Conservation (phyloP, 108 stramenopile genomes). For the Stephanodiscus triporus region DNA sequence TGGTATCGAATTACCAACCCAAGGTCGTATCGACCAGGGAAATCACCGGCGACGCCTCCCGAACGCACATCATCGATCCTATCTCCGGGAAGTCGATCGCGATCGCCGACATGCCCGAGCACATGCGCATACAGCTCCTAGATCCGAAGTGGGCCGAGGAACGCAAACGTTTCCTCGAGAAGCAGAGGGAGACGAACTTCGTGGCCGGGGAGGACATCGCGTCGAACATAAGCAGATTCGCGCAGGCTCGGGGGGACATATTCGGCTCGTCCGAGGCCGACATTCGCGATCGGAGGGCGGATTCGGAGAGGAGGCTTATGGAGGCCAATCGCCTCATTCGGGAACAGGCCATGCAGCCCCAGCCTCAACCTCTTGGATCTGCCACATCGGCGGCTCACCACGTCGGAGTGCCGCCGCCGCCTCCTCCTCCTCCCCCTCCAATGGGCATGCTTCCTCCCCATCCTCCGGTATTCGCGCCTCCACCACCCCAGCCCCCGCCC, state of each 20-base stretch:
- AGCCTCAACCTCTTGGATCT: constrained; percentile 12
- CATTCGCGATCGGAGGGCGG: constrained; percentile 42
- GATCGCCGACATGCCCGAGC: constrained; percentile 89
- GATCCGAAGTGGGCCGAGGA: constrained; percentile 98
- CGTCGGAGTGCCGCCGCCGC: constrained; percentile 18
- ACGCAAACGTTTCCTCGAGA: constrained; percentile 83
- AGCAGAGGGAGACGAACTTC: constrained; percentile 93
- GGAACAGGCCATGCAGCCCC: constrained; percentile 51
- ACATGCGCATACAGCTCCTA: constrained; percentile 97
- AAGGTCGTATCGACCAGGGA: constrained; percentile 83
- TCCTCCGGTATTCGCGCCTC: constrained; percentile 4
- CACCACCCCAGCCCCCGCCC: constrained; percentile 23
- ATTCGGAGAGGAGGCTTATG: constrained; percentile 58
- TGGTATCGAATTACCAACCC: constrained; percentile 91
- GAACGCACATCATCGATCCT: constrained; percentile 89
- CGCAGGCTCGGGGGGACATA: constrained; percentile 55
- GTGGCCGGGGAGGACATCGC: constrained; percentile 92
- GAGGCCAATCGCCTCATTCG: constrained; percentile 68
- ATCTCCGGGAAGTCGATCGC: constrained; percentile 90
- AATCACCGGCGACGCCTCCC: constrained; percentile 45
- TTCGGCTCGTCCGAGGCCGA: constrained; percentile 57
- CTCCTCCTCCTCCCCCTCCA: constrained; percentile 31
- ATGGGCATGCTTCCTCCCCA: not conserved
- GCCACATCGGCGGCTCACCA: not conserved
- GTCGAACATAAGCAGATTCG: constrained; percentile 75